A percentile compares a stretch with the other conserved stretches of the same genome.
Conservation (phyloP, 768 basidiomycete species). For the Amanita pseudoporphyria region DNA sequence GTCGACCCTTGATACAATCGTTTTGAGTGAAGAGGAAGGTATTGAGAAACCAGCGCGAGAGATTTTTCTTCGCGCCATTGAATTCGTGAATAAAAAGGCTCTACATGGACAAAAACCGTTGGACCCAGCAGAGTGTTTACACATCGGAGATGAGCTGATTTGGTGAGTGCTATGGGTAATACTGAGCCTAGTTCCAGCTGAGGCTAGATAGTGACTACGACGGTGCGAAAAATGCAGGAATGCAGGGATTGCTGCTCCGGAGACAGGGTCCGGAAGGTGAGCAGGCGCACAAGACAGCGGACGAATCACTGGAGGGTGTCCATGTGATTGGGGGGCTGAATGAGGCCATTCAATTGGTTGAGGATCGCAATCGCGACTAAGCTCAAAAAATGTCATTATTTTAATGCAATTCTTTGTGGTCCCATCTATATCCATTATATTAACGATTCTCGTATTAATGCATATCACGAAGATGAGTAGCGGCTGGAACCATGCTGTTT, state of each 20-base stretch:
- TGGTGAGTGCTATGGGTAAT: conserved; percentile 28
- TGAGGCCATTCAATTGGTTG: conserved; percentile 16
- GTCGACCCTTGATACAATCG: conserved; percentile 35
- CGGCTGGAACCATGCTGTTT: too few species aligned
- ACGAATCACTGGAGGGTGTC: conserved; percentile 29
- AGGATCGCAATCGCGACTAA: conserved; percentile 1
- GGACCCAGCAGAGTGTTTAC: conserved; percentile 37
- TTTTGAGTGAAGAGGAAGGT: conserved; percentile 64
- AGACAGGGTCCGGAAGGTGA: conserved; percentile 40
- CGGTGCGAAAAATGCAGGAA: conserved; percentile 47
- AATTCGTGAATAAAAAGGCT: conserved; percentile 18
- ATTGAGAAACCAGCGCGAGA: conserved; percentile 57
- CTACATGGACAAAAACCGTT: conserved; percentile 16
- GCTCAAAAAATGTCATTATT: background rate
- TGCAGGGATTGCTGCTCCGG: conserved; percentile 48
- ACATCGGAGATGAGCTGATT: conserved; percentile 68
- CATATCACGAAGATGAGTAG: background rate
- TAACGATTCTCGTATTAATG: background rate
- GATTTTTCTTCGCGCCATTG: conserved; percentile 45
- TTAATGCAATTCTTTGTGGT: background rate
- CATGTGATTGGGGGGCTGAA: conserved; percentile 24
- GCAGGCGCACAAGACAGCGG: conserved; percentile 30
- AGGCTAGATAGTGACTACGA: conserved; percentile 45
- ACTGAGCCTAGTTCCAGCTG: background rate
- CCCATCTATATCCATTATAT: too few species aligned